Evolutionary conservation across 148 eudicot genomes (phyloP).

Genomic region (Spergularia bocconei): DNA sequence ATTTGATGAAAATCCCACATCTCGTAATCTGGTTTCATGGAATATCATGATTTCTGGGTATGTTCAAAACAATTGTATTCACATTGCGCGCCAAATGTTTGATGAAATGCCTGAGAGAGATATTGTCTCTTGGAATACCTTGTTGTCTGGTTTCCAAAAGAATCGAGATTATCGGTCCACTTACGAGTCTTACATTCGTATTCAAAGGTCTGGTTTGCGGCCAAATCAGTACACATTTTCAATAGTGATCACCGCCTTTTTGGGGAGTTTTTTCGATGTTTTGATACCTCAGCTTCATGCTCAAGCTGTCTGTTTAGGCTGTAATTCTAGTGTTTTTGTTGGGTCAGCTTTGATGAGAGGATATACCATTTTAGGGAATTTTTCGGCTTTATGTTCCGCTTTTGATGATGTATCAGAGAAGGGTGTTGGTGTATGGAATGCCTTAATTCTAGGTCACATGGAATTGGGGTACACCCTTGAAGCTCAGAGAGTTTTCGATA

Average conservation of each 20-base stretch:
- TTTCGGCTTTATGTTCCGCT: conserved; percentile 31
- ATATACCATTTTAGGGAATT: conserved; percentile 41
- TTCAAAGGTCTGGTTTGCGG: conserved; percentile 35
- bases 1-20: conserved; percentile 42
- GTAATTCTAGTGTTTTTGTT: conserved; percentile 41
- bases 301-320: conserved; percentile 33
- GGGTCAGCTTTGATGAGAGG: conserved; percentile 68
- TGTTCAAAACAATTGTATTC: conserved; percentile 31
- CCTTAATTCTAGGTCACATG: conserved; percentile 66
- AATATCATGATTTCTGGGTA: conserved; percentile 49
- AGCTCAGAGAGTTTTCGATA: conserved; percentile 47
- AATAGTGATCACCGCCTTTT: conserved; percentile 40
- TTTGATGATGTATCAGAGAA: conserved; percentile 50
- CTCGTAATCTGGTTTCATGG: conserved; percentile 55
- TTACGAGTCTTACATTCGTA: conserved; percentile 31
- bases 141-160: conserved; percentile 51
- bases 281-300: conserved; percentile 75
- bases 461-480: conserved; percentile 50
- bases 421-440: conserved; percentile 56
- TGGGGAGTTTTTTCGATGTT: conserved; percentile 27
- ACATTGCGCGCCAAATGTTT: conserved; percentile 52
- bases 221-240: conserved; percentile 63
- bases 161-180: conserved; percentile 20
- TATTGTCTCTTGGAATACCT: conserved; percentile 71
- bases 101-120: conserved; percentile 71